Base-by-base conservation (phyloP, 2,329 filamentous ascomycete species). In the Tolypocladium album region DNA sequence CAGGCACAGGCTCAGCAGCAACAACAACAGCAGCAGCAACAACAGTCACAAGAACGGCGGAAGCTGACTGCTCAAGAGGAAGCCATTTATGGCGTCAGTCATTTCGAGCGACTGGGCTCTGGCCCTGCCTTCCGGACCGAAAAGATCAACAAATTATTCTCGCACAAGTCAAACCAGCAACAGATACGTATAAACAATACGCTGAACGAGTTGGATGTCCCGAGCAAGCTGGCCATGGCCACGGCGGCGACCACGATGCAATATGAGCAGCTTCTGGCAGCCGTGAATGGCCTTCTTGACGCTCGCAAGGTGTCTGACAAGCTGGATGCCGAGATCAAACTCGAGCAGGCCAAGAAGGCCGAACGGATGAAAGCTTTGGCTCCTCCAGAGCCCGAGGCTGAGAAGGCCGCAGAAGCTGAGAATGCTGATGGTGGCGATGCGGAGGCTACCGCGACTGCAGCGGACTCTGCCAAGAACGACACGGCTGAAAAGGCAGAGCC, bases 81-180 rank as follows among this genome's bases (percentile, higher is more conserved):
- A 75, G 74, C 83, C 64, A 82, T 88, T 40, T 97, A 93, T 69
- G 94, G 93, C 63, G 88, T 99, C 12, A 84, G 88, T 9, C 86
- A 90, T 64, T 88, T 93, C 70, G 93, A 97, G 60, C 89, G 93
- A 36, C 81, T 97, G 45, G 86, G 88, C 1, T 88, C 88, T 11
- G 93, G 94, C 8, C 90, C 96, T 42, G 88, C 90, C 17, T 97
- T 97, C 81, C 89, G 93, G 15, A 91, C 91, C 36, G 89, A 93
- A 67, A 88, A 85, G 71, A 84, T 93, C 61, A 87, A 88, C 66
- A 92, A 92, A 72, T 83, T 90, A 31, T 88, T 91, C 60, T 85
- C 86, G 43, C 88, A 88, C 64, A 92, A 92, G 75, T 88, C 84
- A 20, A 84, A 87, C 59, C 84, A 88, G 62, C 89, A 92, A 70